phyloP scores from a whole-genome alignment of 2,329 filamentous ascomycete genomes.

The Fusarium sp. region DNA sequence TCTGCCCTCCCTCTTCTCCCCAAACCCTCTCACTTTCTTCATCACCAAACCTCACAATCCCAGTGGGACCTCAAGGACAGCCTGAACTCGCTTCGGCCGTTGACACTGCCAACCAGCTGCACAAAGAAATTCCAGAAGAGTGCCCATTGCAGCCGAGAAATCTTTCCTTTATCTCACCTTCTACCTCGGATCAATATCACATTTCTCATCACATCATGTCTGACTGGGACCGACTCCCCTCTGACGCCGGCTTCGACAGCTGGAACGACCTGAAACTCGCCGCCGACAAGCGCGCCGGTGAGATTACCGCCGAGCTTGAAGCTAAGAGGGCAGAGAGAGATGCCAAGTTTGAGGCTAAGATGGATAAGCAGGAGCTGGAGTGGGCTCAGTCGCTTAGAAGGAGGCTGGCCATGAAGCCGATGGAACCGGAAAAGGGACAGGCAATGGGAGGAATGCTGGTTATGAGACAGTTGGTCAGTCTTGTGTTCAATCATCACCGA shows the following conservation, averaged over 20 bases:
- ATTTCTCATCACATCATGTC: neutral
- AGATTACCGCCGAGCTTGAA: neutral
- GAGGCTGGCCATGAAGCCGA: neutral
- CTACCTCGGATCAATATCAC: too few species aligned
- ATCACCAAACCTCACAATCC: neutral
- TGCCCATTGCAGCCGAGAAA: too few species aligned
- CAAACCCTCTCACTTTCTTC: neutral
- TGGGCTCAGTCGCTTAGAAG: neutral
- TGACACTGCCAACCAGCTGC: too few species aligned
- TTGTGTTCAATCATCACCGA: neutral
- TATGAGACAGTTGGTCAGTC: neutral
- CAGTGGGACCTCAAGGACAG: too few species aligned
- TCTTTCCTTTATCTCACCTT: too few species aligned
- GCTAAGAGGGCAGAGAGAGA: neutral
- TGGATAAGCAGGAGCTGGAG: neutral
- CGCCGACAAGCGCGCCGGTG: neutral
- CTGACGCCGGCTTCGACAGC: neutral
- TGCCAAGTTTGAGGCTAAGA: neutral
- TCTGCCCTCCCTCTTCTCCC: neutral
- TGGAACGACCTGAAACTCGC: neutral
- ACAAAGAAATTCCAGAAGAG: too few species aligned
- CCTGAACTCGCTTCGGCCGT: too few species aligned
- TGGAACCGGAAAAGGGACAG: neutral
- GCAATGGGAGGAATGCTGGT: neutral
- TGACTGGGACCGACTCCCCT: neutral